Evolutionary conservation across 2,329 filamentous ascomycete species (phyloP), one percentile per base, ranked within the genome.

Genomic region (Leptographium procerum): DNA sequence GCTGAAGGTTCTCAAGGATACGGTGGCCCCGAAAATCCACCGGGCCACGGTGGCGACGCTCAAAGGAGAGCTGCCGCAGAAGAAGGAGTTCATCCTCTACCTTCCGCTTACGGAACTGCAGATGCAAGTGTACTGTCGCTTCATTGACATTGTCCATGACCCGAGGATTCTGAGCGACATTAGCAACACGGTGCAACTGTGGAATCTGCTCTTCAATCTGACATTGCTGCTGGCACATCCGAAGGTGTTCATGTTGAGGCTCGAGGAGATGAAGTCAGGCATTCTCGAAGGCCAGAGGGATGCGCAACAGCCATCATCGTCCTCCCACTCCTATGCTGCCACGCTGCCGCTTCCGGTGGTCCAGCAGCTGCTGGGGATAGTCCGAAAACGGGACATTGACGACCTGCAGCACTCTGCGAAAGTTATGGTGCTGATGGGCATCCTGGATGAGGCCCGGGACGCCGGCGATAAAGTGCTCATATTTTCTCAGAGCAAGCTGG

Each of bases 61-160:
- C 50, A 79, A 80, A 61, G 75, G 83, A 14, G 82, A 85, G 45
- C 74, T 96, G 50, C 88, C 88, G 3, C 73, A 76, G 0, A 96
- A 96, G 69, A 81, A 79, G 9, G 91, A 96, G 67, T 96, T 92
- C 66, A 81, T 95, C 33, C 79, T 96, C 57, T 87, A 79, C 3
- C 75, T 96, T 7, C 82, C 86, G 8, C 73, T 94, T 13, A 89
- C 87, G 0, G 65, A 73, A 0, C 53, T 87, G 1, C 91, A 96
- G 69, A 72, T 70, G 50, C 65, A 73, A 2, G 77, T 85, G 0
- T 96, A 96, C 69, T 63, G 72, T 36, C 61, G 67, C 6, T 82
- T 77, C 62, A 66, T 81, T 22, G 56, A 65, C 40, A 63, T 45
- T 8, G 28, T 50, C 60, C 53, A 34, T 33, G 33, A 60, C 13